Evolutionary conservation across 2,329 filamentous ascomycete genomes (phyloP).

Genomic region (Onygenales sp.): DNA sequence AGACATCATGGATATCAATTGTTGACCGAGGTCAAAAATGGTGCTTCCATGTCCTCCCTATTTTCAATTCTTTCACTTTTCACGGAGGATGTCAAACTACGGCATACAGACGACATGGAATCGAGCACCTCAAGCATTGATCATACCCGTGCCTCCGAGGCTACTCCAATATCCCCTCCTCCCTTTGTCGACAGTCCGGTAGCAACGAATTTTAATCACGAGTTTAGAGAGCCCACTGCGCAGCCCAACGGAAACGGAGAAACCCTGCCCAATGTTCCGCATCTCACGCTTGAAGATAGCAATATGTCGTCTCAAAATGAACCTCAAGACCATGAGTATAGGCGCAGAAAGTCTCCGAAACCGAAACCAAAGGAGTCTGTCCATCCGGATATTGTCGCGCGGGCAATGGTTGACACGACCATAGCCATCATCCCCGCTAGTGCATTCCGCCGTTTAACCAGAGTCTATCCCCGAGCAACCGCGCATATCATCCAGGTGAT

Average conservation of each 20-base stretch:
- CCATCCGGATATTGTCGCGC: conserved; percentile 93
- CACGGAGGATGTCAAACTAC: conserved; percentile 83
- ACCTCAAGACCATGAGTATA: conserved; percentile 27
- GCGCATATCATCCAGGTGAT: conserved; percentile 98
- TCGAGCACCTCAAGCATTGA: conserved; percentile 27
- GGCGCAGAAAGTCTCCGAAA: conserved; percentile 25
- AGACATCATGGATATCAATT: conserved; percentile 83
- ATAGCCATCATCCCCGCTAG: conserved; percentile 97
- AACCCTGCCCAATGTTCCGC: conserved; percentile 56
- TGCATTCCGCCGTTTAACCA: conserved; percentile 83
- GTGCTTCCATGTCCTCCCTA: conserved; percentile 93
- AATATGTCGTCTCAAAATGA: conserved; percentile 13
- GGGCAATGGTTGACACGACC: conserved; percentile 90
- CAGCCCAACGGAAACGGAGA: conserved; percentile 19
- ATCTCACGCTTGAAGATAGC: conserved; percentile 50
- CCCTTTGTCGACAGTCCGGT: conserved; percentile 20
- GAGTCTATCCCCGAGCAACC: conserved; percentile 90
- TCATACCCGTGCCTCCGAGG: conserved; percentile 26
- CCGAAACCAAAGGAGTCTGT: conserved; percentile 54
- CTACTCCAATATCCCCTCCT: conserved; percentile 30
- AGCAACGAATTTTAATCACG: conserved; percentile 11
- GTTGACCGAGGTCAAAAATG: conserved; percentile 93
- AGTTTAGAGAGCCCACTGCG: conserved; percentile 7
- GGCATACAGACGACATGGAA: conserved; percentile 50
- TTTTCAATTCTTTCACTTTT: conserved; percentile 93